Percentiles rank a stretch among this genome's conserved stretches.
phyloP scores from a whole-genome alignment of 169 alveolate species.

The Eimeria maxima region DNA sequence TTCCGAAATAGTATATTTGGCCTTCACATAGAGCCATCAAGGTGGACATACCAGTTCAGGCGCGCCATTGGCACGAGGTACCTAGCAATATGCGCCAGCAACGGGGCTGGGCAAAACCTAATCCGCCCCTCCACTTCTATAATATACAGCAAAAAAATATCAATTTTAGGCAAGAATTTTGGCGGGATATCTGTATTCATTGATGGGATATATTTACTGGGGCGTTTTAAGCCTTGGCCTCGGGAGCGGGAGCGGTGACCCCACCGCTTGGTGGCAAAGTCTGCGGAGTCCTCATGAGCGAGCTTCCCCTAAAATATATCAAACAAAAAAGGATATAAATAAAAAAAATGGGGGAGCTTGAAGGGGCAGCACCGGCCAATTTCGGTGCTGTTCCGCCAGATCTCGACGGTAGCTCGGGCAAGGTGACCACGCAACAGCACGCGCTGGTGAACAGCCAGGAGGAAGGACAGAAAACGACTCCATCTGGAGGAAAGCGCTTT shows the following conservation, averaged over 20 bases:
- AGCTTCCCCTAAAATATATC: background rate
- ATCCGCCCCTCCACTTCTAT: background rate
- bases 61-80: background rate
- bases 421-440: background rate
- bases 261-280: constrained; percentile 29
- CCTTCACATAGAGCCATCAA: background rate
- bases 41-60: background rate
- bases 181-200: background rate
- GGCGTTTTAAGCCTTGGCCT: background rate
- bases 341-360: constrained; percentile 5
- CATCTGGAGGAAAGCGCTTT: background rate
- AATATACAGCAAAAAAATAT: background rate
- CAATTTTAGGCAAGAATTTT: background rate
- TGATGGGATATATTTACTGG: background rate
- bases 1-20: background rate
- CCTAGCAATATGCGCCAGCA: background rate
- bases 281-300: constrained; percentile 13
- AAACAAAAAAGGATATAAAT: background rate
- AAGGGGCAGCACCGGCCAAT: constrained; percentile 6
- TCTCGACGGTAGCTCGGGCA: background rate
- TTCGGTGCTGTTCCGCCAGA: constrained; percentile 11
- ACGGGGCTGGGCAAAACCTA: constrained; percentile 12
- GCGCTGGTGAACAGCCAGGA: constrained; percentile 52
- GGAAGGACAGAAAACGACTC: background rate
- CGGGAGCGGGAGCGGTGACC: constrained; percentile 33